Base-by-base conservation (phyloP, 345 rosid species). In the Streptanthus diversifolius region DNA sequence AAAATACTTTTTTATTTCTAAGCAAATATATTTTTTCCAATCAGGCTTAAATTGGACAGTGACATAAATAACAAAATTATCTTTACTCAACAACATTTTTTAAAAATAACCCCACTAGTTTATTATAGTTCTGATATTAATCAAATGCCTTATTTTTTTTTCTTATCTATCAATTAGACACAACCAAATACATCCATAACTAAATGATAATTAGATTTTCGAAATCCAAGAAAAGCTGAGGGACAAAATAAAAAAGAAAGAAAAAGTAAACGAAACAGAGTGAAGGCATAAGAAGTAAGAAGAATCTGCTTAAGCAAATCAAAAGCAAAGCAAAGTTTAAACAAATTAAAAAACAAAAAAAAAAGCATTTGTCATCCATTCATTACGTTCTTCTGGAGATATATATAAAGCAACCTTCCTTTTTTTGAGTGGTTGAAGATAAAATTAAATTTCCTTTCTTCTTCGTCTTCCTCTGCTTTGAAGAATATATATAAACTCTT, bases 181-280 rank as follows among this genome's bases (percentile, higher is more conserved):
- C 45, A 52, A 70, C 57, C 25, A 52, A 48, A 49, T 37, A 61
- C 60, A 30, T 71, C 21, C 40, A 71, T 17, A 14, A 27, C n/a
- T 17, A 54, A 54, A 33, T 36, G 29, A 57, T 29, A 27, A 48
- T 48, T 74, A 74, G 78, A 74, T 74, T 66, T 60, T 17, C 68
- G 73, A 74, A 67, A 74, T 74, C 78, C 73, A 67, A 74, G 68
- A 59, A 59, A 65, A 56, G 39, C 55, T 63, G 54, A 14, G 41
- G 17, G 29, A 39, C 14, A 29, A 25, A 1, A 24, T 59, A 35
- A 25, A 1, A 13, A 59, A 5, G 32, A 4, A 9, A 58, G 11
- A n/a, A 62, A 73, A 72, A 22, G 78, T 74, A 67, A 67, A 59
- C 78, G 27, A 66, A 66, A 58, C 61, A 59, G 66, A 66, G 63